These are phyloP conservation scores for Vararia minispora DNA, from an alignment of 768 basidiomycete genomes.

Conservation along the genomic window DNA sequence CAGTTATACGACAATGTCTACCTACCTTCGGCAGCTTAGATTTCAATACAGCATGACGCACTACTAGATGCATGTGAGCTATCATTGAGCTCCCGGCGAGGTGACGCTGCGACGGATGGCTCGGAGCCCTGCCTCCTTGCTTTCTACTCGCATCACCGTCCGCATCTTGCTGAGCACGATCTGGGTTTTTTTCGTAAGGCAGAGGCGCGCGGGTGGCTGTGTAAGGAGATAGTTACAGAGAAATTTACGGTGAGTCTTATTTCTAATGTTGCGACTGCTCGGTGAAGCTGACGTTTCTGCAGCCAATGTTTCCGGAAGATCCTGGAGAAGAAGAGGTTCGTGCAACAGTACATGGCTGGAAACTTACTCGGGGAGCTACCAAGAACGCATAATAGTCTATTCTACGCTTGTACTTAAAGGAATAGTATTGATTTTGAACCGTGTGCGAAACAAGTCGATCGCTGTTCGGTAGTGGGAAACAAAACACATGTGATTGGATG, in stretches of 20 bases:
- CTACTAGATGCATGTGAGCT: conserved; percentile 64
- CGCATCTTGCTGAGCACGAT: conserved; percentile 73
- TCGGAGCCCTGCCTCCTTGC: conserved; percentile 48
- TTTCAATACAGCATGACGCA: conserved; percentile 54
- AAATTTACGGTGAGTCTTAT: conserved; percentile 45
- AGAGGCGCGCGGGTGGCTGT: conserved; percentile 51
- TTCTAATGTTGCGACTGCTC: neutral
- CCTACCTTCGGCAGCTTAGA: neutral
- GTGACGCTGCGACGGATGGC: conserved; percentile 4
- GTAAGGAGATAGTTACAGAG: conserved; percentile 55
- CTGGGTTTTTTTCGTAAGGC: conserved; percentile 73
- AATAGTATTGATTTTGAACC: too few relatives aligned
- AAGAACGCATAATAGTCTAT: conserved; percentile 26
- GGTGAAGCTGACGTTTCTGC: neutral
- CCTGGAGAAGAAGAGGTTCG: conserved; percentile 66
- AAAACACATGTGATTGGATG: neutral
- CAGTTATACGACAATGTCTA: too few relatives aligned
- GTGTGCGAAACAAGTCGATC: neutral
- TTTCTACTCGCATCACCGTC: conserved; percentile 85
- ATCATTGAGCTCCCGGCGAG: conserved; percentile 18
- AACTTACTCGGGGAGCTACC: conserved; percentile 26
- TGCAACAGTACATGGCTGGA: conserved; percentile 82
- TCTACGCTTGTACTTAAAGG: too few relatives aligned
- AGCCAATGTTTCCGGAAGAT: conserved; percentile 92
- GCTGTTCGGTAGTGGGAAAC: neutral